These are phyloP conservation scores for Glycine tomentella DNA, from an alignment of 306 rosid genomes.

Conservation along the genomic window DNA sequence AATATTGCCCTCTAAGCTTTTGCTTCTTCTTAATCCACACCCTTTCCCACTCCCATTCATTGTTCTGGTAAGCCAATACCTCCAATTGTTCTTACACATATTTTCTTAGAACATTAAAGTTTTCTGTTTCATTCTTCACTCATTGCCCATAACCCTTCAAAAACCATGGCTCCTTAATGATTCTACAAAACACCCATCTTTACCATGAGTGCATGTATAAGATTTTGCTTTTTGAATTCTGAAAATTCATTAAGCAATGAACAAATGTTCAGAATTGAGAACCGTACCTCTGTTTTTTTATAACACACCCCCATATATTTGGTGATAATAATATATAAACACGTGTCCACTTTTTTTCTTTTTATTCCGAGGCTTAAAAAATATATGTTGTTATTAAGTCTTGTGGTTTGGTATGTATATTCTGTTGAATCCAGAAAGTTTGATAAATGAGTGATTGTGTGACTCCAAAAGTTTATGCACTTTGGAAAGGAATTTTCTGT, in stretches of 20 bases:
- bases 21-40: constrained; percentile 9
- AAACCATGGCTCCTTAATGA: constrained; percentile 7
- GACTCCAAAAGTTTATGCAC: constrained; percentile 50
- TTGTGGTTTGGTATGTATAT: constrained; percentile 2
- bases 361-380: constrained; percentile 6
- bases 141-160: constrained; percentile 25
- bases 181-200: background rate
- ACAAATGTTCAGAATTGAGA: background rate
- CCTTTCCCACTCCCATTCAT: constrained; percentile 28
- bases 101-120: constrained; percentile 38
- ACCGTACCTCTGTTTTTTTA: constrained; percentile 23
- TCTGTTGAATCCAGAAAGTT: constrained; percentile 41
- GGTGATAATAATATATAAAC: background rate
- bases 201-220: background rate
- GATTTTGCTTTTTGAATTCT: constrained; percentile 12
- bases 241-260: background rate
- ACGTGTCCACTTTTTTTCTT: background rate
- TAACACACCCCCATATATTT: constrained; percentile 19
- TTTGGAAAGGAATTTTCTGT: constrained; percentile 43
- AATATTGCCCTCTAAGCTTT: constrained; percentile 40
- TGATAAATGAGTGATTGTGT: constrained; percentile 33
- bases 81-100: constrained; percentile 20
- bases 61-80: constrained; percentile 53
- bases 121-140: constrained; percentile 16
- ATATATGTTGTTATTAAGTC: background rate